Evolutionary conservation across 2,329 filamentous ascomycete genomes (phyloP).

Genomic region (Claviceps quebecensis): DNA sequence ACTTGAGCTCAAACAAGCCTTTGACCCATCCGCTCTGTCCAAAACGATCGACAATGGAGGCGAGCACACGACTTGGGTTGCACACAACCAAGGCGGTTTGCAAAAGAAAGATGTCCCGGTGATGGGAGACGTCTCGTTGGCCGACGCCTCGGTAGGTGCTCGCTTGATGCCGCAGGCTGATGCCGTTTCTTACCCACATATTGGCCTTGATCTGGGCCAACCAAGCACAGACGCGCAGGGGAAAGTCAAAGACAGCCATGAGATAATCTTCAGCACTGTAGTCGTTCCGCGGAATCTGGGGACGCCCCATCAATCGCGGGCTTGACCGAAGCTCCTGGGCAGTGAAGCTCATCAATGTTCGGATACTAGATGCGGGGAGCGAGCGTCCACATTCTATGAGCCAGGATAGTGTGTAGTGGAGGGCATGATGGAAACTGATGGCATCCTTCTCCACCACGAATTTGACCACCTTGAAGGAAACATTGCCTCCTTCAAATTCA

Average conservation of each 20-base stretch:
- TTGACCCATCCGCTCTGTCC: slow-evolving; percentile 79
- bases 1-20: slow-evolving; percentile 60
- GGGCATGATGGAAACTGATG: slow-evolving; percentile 93
- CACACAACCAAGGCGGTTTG: slow-evolving; percentile 85
- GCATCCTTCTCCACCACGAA: slow-evolving; percentile 80
- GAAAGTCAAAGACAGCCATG: slow-evolving; percentile 82
- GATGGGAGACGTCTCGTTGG: slow-evolving; percentile 83
- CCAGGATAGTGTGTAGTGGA: slow-evolving; percentile 96
- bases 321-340: slow-evolving; percentile 54
- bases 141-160: slow-evolving; percentile 82
- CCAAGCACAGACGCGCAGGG: slow-evolving; percentile 88
- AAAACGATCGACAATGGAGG: slow-evolving; percentile 83
- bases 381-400: slow-evolving; percentile 77
- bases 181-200: slow-evolving; percentile 97
- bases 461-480: slow-evolving; percentile 58
- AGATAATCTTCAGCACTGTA: slow-evolving; percentile 62
- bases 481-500: slow-evolving; percentile 54
- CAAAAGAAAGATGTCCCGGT: slow-evolving; percentile 85
- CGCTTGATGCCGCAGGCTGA: slow-evolving; percentile 90
- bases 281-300: slow-evolving; percentile 40
- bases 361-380: slow-evolving; percentile 54
- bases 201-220: slow-evolving; percentile 94
- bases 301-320: slow-evolving; percentile 46
- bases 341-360: slow-evolving; percentile 56
- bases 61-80: slow-evolving; percentile 68